Conservation (phyloP, 768 basidiomycete species). For the Macrolepiota dolichaula region DNA sequence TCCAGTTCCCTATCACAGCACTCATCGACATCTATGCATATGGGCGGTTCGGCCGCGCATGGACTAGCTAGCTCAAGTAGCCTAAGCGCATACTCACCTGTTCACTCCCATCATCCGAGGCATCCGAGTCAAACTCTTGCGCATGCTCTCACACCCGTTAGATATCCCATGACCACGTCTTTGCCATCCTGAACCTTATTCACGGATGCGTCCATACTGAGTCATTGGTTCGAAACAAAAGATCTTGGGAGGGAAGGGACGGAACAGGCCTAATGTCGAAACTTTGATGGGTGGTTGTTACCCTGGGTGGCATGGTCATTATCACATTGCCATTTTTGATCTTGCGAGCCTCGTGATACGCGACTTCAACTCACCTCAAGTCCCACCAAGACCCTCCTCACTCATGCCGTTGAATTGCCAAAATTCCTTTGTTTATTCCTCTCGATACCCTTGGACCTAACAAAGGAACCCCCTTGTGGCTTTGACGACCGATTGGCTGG, state of each 20-base stretch:
- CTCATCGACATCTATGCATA: not conserved
- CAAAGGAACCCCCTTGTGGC: not conserved
- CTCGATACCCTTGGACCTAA: not conserved
- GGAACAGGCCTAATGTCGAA: slow-evolving; percentile 1
- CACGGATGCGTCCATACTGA: not conserved
- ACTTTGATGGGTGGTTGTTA: slow-evolving; percentile 10
- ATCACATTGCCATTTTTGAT: slow-evolving; percentile 8
- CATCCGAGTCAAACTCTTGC: slow-evolving; percentile 35
- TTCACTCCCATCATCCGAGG: slow-evolving; percentile 23
- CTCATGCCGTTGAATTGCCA: not conserved
- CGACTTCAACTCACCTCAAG: slow-evolving; percentile 1
- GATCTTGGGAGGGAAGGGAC: slow-evolving; percentile 4
- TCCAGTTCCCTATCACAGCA: not conserved
- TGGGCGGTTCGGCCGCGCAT: not conserved
- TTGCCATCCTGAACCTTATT: slow-evolving; percentile 11
- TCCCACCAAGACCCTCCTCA: not conserved
- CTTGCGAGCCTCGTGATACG: slow-evolving; percentile 10
- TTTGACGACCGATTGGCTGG: not conserved
- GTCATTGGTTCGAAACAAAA: slow-evolving; percentile 9
- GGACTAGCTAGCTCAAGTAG: not conserved
- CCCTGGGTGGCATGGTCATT: not conserved
- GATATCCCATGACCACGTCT: slow-evolving; percentile 20
- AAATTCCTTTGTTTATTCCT: slow-evolving; percentile 4
- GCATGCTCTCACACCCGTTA: slow-evolving; percentile 39
- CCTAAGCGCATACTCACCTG: slow-evolving; percentile 17